phyloP scores from a whole-genome alignment of 2,329 filamentous ascomycete species.

The Colletotrichum sublineola region DNA sequence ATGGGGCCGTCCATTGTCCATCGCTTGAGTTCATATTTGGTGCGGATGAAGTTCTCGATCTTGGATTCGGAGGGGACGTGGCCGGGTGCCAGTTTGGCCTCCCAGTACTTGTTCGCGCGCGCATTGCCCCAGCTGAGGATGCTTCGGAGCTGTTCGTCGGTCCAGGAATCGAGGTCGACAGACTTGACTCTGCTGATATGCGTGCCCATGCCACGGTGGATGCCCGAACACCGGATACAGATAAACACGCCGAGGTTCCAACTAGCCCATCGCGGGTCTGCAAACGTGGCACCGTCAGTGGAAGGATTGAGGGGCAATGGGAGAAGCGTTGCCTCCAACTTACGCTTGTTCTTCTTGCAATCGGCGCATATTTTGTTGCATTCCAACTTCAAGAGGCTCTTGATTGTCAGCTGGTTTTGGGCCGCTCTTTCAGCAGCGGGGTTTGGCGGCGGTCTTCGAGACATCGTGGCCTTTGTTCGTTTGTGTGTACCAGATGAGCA shows the following conservation, averaged over 20 bases:
- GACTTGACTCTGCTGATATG: slow-evolving; percentile 99
- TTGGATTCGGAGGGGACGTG: slow-evolving; percentile 96
- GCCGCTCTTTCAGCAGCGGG: slow-evolving; percentile 88
- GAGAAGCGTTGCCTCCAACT: slow-evolving; percentile 51
- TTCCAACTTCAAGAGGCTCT: slow-evolving; percentile 94
- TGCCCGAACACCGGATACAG: slow-evolving; percentile 98
- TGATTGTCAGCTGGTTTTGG: slow-evolving; percentile 94
- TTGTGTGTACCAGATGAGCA: background rate
- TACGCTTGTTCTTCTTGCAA: slow-evolving; percentile 99
- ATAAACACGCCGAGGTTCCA: slow-evolving; percentile 99
- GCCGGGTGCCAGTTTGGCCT: slow-evolving; percentile 89
- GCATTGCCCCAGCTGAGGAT: slow-evolving; percentile 96
- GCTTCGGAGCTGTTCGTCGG: slow-evolving; percentile 95
- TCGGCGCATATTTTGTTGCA: slow-evolving; percentile 97
- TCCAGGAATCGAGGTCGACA: slow-evolving; percentile 98
- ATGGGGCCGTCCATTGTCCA: slow-evolving; percentile 99
- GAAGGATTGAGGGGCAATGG: background rate
- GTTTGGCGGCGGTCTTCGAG: slow-evolving; percentile 77
- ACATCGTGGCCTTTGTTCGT: slow-evolving; percentile 68
- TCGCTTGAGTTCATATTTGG: slow-evolving; percentile 98
- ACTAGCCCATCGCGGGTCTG: slow-evolving; percentile 98
- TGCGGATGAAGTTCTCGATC: slow-evolving; percentile 99
- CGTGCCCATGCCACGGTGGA: slow-evolving; percentile 98
- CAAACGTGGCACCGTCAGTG: slow-evolving; percentile 32
- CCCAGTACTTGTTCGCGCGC: slow-evolving; percentile 99